Evolutionary conservation across 2,329 filamentous ascomycete species (phyloP).

Genomic region (Dactylellina cionopaga): DNA sequence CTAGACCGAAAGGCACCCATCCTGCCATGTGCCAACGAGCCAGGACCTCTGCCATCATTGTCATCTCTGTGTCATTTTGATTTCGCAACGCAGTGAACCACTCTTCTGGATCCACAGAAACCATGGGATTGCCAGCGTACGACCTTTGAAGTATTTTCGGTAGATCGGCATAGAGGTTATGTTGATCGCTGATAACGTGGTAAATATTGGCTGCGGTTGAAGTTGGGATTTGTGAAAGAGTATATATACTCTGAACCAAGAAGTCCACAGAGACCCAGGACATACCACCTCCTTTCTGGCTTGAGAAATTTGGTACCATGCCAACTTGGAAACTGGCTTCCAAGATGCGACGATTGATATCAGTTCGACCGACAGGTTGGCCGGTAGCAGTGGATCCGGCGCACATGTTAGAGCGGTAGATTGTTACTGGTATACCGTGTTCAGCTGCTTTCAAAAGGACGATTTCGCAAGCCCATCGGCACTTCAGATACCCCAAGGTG

Average conservation of each 20-base stretch:
- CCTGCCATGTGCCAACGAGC: constrained; percentile 19
- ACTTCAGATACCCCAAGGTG: constrained; percentile 27
- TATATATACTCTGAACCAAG: constrained; percentile 24
- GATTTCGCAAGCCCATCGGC: constrained; percentile 22
- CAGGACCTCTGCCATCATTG: constrained; percentile 29
- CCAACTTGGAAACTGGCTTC: constrained; percentile 28
- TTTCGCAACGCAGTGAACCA: constrained; percentile 19
- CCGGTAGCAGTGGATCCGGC: constrained; percentile 8
- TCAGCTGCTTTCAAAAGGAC: constrained; percentile 26
- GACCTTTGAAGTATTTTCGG: constrained; percentile 15
- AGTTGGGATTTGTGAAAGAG: constrained; percentile 12
- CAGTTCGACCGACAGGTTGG: constrained; percentile 23
- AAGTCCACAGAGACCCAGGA: constrained; percentile 28
- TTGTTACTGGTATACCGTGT: constrained; percentile 10
- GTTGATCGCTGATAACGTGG: constrained; percentile 14
- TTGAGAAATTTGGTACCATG: constrained; percentile 31
- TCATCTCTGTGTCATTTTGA: constrained; percentile 22
- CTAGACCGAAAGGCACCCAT: constrained; percentile 21
- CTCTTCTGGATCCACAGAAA: constrained; percentile 9
- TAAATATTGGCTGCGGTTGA: constrained; percentile 9
- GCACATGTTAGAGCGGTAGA: constrained; percentile 30
- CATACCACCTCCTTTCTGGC: constrained; percentile 27
- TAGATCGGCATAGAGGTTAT: constrained; percentile 19
- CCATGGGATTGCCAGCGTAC: constrained; percentile 7
- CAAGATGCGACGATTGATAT: constrained; percentile 30